These are phyloP conservation scores for Claviceps humidiphila DNA, from an alignment of 2,329 filamentous ascomycete species.

Conservation along the genomic window DNA sequence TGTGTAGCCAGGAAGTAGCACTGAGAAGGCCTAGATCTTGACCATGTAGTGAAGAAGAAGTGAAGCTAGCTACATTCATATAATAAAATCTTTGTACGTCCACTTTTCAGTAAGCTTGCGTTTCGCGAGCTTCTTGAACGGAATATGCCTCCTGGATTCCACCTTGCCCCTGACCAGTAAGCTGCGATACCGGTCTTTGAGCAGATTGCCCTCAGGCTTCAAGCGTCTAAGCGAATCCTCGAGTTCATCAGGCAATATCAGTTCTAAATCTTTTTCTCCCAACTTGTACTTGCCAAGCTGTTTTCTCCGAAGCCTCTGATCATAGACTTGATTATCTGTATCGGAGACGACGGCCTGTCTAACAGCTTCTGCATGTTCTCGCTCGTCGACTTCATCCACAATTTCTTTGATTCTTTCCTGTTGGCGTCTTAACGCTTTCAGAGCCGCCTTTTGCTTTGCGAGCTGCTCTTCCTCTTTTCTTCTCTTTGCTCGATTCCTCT, in stretches of 20 bases:
- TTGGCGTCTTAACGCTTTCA: conserved; percentile 62
- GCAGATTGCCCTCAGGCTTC: conserved; percentile 89
- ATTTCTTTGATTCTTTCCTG: conserved; percentile 59
- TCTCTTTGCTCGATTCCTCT: conserved; percentile 78
- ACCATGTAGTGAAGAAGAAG: background rate
- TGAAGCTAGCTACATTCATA: background rate
- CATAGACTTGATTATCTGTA: conserved; percentile 43
- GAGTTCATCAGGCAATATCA: conserved; percentile 72
- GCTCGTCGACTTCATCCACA: conserved; percentile 45
- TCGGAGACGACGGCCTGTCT: conserved; percentile 30
- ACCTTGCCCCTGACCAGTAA: conserved; percentile 81
- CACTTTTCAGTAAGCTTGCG: conserved; percentile 85
- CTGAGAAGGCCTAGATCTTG: background rate
- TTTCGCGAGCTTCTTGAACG: conserved; percentile 72
- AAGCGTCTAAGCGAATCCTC: conserved; percentile 68
- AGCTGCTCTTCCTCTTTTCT: conserved; percentile 76
- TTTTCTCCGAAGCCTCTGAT: conserved; percentile 52
- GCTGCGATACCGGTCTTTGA: conserved; percentile 84
- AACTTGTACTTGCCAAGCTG: conserved; percentile 62
- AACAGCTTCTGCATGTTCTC: conserved; percentile 36
- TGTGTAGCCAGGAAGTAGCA: background rate
- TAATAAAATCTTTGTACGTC: conserved; percentile 81
- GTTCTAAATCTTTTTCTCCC: conserved; percentile 66
- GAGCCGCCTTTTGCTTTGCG: conserved; percentile 60
- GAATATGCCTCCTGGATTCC: conserved; percentile 65